These are phyloP conservation scores for Boletus fagicola DNA, from an alignment of 768 basidiomycete species.

Conservation along the genomic window DNA sequence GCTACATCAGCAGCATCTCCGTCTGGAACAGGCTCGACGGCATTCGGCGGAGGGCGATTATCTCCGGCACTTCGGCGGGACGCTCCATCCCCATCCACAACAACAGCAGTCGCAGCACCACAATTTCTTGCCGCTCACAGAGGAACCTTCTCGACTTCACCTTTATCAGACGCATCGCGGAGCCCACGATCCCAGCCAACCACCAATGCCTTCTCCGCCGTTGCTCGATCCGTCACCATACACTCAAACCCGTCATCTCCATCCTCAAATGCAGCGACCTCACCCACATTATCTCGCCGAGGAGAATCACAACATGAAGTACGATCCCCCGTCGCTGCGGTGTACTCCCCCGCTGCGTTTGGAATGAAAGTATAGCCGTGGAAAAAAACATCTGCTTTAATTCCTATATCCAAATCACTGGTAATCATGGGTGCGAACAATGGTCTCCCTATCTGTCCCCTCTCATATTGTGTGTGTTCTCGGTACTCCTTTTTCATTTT, in stretches of 20 bases:
- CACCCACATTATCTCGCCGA: constrained; percentile 37
- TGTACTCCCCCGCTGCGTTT: constrained; percentile 46
- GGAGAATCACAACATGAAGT: constrained; percentile 40
- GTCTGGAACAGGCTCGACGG: constrained; percentile 33
- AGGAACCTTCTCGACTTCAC: constrained; percentile 33
- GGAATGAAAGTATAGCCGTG: constrained; percentile 45
- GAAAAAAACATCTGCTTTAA: constrained; percentile 14
- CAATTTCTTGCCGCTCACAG: constrained; percentile 25
- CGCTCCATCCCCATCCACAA: constrained; percentile 29
- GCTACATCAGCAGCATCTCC: constrained; percentile 37
- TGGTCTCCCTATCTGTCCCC: constrained; percentile 14
- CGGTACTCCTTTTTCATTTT: not conserved
- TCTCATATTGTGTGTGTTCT: constrained; percentile 5
- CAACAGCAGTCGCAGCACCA: constrained; percentile 30
- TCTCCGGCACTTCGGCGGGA: constrained; percentile 39
- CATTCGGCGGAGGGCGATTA: constrained; percentile 38
- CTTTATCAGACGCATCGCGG: constrained; percentile 36
- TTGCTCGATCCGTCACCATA: constrained; percentile 33
- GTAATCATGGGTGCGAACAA: constrained; percentile 28
- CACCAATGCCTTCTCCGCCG: constrained; percentile 34
- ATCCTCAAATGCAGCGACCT: constrained; percentile 33
- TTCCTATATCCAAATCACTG: constrained; percentile 26
- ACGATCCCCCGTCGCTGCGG: constrained; percentile 43
- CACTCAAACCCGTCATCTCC: constrained; percentile 32
- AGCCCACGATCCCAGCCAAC: constrained; percentile 33